Base-by-base conservation (phyloP, 768 basidiomycete genomes). In the Termitomyces sp. region DNA sequence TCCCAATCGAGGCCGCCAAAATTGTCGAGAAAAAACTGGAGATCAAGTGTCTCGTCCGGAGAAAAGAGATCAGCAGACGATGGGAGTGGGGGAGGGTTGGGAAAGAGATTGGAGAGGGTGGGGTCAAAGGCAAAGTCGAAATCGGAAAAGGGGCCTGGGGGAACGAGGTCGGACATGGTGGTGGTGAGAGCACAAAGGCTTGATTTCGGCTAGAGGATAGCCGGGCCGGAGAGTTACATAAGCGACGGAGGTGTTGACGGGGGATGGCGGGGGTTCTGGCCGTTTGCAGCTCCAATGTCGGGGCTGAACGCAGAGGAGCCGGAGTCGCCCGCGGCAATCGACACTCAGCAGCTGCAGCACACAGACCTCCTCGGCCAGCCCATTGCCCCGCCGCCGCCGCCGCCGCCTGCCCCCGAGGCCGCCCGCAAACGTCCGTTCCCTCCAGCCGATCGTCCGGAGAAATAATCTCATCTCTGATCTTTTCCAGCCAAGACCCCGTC, bases 11-110 rank as follows among this genome's bases (percentile, higher is more conserved):
- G 69, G 49, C 75, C 86, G 64, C 77, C 80, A 65, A 92, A 90
- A 70, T 85, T 86, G 71, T 92, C 90, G 68, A 93, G 82, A 68
- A 93, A 93, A 55, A 87, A 86, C 59, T 92, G 79, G 53, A 93
- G 76, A 70, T 90, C 85, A 0, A 85, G 87, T 5, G 88, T 88
- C 71, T 93, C 91, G 59, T 85, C 80, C 0, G 83, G 77, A 9
- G 90, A 88, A 70, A 93, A 89, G 62, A 93, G 84, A 67, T 88
- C 88, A 25, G 87, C 84, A 7, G 89, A 88, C 0, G 89, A 74
- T 0, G 88, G 87, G 0, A 89, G 68, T 0, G 87, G 82, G 0
- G 82, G 79, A 0, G 84, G 82, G 12, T 80, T 75, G 0, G 86
- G 83, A 60, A 88, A 88, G n/a, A 87, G 57, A 48, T 71, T 73